Evolutionary conservation across 2,329 filamentous ascomycete genomes (phyloP).

Genomic region (Seiridium cupressi): DNA sequence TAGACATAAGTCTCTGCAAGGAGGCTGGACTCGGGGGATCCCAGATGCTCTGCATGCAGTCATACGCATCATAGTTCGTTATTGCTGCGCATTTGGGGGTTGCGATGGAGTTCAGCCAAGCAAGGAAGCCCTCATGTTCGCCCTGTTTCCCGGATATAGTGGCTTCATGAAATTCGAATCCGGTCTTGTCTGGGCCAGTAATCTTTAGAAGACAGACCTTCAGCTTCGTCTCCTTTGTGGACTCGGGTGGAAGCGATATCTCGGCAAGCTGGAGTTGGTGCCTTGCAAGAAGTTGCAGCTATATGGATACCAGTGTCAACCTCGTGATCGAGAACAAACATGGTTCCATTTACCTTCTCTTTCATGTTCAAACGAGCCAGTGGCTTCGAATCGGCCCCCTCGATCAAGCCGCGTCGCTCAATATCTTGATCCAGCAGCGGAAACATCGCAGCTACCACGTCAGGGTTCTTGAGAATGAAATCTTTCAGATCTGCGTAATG

Average conservation of each 20-base stretch:
- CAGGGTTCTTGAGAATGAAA: background rate
- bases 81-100: background rate
- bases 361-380: slow-evolving; percentile 7
- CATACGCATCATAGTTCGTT: background rate
- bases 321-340: background rate
- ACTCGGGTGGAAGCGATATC: background rate
- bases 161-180: background rate
- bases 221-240: background rate
- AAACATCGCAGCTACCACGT: background rate
- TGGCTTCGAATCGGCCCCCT: background rate
- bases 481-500: background rate
- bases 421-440: slow-evolving; percentile 16
- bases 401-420: slow-evolving; percentile 10
- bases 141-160: background rate
- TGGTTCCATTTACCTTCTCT: slow-evolving; percentile 14
- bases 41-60: background rate
- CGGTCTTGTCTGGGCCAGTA: background rate
- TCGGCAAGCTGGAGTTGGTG: background rate
- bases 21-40: too few relatives aligned
- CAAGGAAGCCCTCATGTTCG: background rate
- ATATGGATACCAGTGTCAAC: too few relatives aligned
- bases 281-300: background rate
- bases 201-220: background rate
- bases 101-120: background rate
- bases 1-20: background rate